phyloP scores from a whole-genome alignment of 352 stramenopile genomes.

The Vaucheria bursata region DNA sequence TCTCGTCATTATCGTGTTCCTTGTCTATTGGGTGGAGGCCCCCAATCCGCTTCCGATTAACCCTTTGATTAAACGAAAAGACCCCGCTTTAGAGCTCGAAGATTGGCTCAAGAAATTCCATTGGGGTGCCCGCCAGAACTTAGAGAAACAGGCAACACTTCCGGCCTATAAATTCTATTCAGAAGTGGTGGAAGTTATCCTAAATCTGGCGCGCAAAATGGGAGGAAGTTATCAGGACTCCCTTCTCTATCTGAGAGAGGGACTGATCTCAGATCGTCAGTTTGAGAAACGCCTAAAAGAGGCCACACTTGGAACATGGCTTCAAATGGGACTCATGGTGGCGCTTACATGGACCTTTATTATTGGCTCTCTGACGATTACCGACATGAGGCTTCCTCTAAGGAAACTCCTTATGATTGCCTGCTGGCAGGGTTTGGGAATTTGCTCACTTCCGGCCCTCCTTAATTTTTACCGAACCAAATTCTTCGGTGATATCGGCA shows the following conservation, averaged over 20 bases:
- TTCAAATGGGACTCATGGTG: background rate
- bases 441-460: background rate
- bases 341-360: background rate
- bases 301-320: background rate
- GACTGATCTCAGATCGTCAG: background rate
- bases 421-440: too few species aligned
- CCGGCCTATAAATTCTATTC: background rate
- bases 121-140: background rate
- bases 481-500: background rate
- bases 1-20: too few species aligned
- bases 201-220: background rate
- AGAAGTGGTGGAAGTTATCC: background rate
- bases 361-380: background rate
- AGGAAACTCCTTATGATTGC: too few species aligned
- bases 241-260: background rate
- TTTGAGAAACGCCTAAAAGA: background rate
- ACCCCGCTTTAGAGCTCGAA: background rate
- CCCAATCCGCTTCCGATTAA: too few species aligned
- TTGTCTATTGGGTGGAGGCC: too few species aligned
- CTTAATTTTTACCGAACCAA: background rate
- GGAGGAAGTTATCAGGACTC: background rate
- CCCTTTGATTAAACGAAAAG: background rate
- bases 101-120: background rate
- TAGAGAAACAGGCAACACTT: background rate
- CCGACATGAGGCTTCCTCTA: background rate